Evolutionary conservation across 2,329 filamentous ascomycete species (phyloP), one percentile per base, ranked within the genome.

Genomic region (Phymatotrichopsis omnivora): DNA sequence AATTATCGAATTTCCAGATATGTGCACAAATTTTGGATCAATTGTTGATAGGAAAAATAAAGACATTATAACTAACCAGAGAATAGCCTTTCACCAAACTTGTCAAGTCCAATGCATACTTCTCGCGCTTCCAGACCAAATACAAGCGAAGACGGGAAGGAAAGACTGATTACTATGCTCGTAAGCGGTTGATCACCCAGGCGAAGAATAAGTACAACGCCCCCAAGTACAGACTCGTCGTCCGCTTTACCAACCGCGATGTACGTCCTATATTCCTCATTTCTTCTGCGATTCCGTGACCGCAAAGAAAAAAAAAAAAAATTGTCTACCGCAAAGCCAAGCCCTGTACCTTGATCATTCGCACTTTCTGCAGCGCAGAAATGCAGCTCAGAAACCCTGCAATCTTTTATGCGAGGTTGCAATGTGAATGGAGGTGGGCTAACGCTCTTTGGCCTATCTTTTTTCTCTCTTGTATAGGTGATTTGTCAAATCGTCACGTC

Each of bases 141-240:
- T 98, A 95, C 84, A 91, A 86, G 78, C 87, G 91, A 69, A 82
- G 91, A 72, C 80, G 85, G 61, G 67, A 82, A 65, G 91, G 91
- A 68, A 98, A 98, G 84, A 98, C 91, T 75, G 91, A 98, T 70
- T 98, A 98, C 85, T 96, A 95, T 71, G 91, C 91, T 68, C 89
- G 91, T 70, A 96, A 96, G 85, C 83, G 91, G 67, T 78, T 98
- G 71, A 91, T 96, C 77, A 87, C 85, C 75, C 91, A 98, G 79
- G 91, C 91, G 74, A 98, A 96, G 85, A 98, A 98, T 85, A 98
- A 98, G 83, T 98, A 96, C 83, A 93, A 93, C 74, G 83, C 91
- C 57, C 91, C 91, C 72, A 98, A 98, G 80, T 96, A 98, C 82
- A 85, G 91, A 67, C 82, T 98, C 66, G 91, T 98, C 60, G 85